Evolutionary conservation across 2,329 filamentous ascomycete genomes (phyloP).

Genomic region (Diplocarpon rosae): DNA sequence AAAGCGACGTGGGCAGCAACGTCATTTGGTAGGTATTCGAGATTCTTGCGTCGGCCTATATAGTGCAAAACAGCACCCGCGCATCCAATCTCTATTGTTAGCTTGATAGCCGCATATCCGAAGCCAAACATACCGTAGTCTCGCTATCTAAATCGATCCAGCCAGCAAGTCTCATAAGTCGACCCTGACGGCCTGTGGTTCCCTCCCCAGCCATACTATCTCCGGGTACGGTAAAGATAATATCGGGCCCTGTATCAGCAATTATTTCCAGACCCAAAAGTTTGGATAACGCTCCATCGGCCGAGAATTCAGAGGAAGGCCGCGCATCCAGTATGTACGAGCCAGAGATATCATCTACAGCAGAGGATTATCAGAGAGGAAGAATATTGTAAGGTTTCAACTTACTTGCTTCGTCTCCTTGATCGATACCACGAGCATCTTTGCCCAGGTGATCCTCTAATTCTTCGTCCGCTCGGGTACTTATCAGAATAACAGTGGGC

Average conservation of each 20-base stretch:
- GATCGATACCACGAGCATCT: slow-evolving; percentile 22
- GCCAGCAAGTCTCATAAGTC: slow-evolving; percentile 56
- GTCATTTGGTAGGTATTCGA: slow-evolving; percentile 51
- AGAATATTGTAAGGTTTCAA: background rate
- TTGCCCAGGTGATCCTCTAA: slow-evolving; percentile 25
- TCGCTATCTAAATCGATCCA: slow-evolving; percentile 64
- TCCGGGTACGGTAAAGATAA: slow-evolving; percentile 52
- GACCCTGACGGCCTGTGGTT: slow-evolving; percentile 39
- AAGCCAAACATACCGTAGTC: slow-evolving; percentile 43
- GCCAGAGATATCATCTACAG: slow-evolving; percentile 29
- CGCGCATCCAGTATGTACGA: slow-evolving; percentile 51
- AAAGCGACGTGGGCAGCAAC: slow-evolving; percentile 43
- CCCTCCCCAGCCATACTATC: slow-evolving; percentile 27
- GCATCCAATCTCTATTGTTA: slow-evolving; percentile 50
- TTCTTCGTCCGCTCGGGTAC: slow-evolving; percentile 25
- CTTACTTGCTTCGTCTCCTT: slow-evolving; percentile 20
- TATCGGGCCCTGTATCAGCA: slow-evolving; percentile 36
- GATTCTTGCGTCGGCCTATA: slow-evolving; percentile 56
- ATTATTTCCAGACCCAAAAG: slow-evolving; percentile 43
- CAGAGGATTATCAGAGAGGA: background rate
- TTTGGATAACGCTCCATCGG: slow-evolving; percentile 54
- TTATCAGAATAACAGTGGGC: slow-evolving; percentile 44
- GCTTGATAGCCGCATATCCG: background rate
- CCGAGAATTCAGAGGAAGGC: slow-evolving; percentile 61
- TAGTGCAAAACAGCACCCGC: slow-evolving; percentile 79